These are phyloP conservation scores for Fusarium sp. DNA, from an alignment of 2,329 filamentous ascomycete genomes.

Conservation along the genomic window DNA sequence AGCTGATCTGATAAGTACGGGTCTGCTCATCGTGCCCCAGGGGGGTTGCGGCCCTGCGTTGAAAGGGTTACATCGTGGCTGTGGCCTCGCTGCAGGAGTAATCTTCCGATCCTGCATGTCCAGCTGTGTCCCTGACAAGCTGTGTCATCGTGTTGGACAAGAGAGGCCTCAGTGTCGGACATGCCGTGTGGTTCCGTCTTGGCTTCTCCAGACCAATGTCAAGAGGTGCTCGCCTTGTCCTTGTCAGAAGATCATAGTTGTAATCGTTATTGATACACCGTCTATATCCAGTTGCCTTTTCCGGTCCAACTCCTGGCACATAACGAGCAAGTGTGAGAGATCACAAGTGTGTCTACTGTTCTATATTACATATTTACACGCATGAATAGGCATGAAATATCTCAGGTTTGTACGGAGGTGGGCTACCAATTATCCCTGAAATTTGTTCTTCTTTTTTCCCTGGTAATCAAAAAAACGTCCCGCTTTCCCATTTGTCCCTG, in stretches of 20 bases:
- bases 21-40: slow-evolving; percentile 6
- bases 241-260: slow-evolving; percentile 25
- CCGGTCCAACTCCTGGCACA: slow-evolving; percentile 22
- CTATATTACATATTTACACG: slow-evolving; percentile 42
- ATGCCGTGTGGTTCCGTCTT: background rate
- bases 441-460: slow-evolving; percentile 22
- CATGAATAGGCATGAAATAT: slow-evolving; percentile 29
- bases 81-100: slow-evolving; percentile 20
- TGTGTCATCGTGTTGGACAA: background rate
- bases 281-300: slow-evolving; percentile 29
- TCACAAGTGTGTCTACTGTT: slow-evolving; percentile 28
- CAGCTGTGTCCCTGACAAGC: background rate
- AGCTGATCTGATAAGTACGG: slow-evolving; percentile 20
- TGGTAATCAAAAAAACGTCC: slow-evolving; percentile 16
- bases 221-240: background rate
- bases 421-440: slow-evolving; percentile 41
- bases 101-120: background rate
- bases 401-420: slow-evolving; percentile 30
- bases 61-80: slow-evolving; percentile 35
- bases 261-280: slow-evolving; percentile 12
- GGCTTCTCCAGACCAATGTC: background rate
- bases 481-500: slow-evolving; percentile 25
- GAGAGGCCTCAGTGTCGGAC: background rate
- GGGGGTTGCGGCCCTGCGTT: background rate
- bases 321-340: slow-evolving; percentile 4